These are phyloP conservation scores for Yarrowia yakushimensis DNA, from an alignment of 805 yeast species.

Conservation along the genomic window DNA sequence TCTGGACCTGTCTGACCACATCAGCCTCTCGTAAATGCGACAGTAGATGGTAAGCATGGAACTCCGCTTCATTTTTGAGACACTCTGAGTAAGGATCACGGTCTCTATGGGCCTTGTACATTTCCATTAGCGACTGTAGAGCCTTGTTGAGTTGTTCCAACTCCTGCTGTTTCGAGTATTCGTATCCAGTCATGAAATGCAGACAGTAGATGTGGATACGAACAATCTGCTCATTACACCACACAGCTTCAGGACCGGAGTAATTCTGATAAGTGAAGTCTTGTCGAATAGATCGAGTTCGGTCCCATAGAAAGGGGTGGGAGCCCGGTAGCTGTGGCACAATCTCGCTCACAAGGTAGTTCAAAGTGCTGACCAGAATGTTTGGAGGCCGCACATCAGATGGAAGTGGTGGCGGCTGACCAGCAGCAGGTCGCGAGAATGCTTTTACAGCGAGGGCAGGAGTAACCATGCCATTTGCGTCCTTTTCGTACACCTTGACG, in stretches of 20 bases:
- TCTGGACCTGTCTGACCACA: slow-evolving; percentile 69
- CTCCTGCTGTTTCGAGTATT: slow-evolving; percentile 92
- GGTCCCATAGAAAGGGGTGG: slow-evolving; percentile 93
- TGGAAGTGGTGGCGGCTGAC: slow-evolving; percentile 96
- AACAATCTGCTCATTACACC: slow-evolving; percentile 87
- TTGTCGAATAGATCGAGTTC: slow-evolving; percentile 94
- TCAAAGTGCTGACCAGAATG: slow-evolving; percentile 60
- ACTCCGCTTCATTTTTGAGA: slow-evolving; percentile 86
- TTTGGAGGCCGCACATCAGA: slow-evolving; percentile 96
- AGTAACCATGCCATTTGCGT: slow-evolving; percentile 59
- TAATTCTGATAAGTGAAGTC: slow-evolving; percentile 95
- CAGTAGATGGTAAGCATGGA: slow-evolving; percentile 79
- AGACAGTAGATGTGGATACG: slow-evolving; percentile 78
- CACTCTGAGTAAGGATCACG: slow-evolving; percentile 45
- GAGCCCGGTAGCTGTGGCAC: slow-evolving; percentile 71
- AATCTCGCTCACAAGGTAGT: slow-evolving; percentile 64
- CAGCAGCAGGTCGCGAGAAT: slow-evolving; percentile 95
- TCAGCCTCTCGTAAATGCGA: slow-evolving; percentile 83
- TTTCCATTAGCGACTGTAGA: slow-evolving; percentile 79
- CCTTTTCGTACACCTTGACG: slow-evolving; percentile 73
- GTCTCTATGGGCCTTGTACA: slow-evolving; percentile 72
- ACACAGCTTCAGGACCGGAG: slow-evolving; percentile 88
- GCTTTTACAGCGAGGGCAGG: slow-evolving; percentile 73
- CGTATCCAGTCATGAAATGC: slow-evolving; percentile 82
- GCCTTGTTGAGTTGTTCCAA: slow-evolving; percentile 91